Evolutionary conservation across 306 rosid species (phyloP).

Genomic region (Prunus fruticosa): DNA sequence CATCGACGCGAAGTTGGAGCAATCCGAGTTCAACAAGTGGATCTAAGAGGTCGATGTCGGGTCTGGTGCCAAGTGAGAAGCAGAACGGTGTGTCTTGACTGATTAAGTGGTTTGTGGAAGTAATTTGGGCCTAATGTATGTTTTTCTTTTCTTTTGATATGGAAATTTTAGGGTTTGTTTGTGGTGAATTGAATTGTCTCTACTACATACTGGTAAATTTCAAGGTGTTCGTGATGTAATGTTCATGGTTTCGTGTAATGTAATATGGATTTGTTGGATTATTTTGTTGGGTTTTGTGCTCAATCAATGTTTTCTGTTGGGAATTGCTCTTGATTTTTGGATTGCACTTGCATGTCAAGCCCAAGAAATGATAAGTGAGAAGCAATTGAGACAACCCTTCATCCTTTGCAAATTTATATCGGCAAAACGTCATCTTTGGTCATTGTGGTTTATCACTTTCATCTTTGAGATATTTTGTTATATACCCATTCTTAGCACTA

Average conservation of each 20-base stretch:
- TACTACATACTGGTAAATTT: conserved; percentile 16
- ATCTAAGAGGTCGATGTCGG: conserved; percentile 94
- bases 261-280: conserved; percentile 9
- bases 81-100: conserved; percentile 10
- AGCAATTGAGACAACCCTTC: background rate
- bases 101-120: conserved; percentile 18
- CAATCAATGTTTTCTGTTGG: background rate
- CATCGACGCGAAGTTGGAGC: too few species aligned
- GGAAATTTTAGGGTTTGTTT: conserved; percentile 13
- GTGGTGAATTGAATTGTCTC: conserved; percentile 20
- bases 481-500: too few species aligned
- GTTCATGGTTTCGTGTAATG: conserved; percentile 31
- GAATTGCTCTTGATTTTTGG: background rate
- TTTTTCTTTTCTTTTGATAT: background rate
- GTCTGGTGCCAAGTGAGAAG: conserved; percentile 73
- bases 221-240: background rate
- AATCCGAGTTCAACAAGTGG: conserved; percentile 89
- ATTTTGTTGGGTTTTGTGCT: background rate
- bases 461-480: too few species aligned
- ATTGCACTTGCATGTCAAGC: background rate
- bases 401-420: background rate
- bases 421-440: too few species aligned
- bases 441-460: too few species aligned
- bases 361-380: background rate
- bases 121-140: conserved; percentile 27